Evolutionary conservation across 345 rosid genomes (phyloP).

Genomic region (Leavenworthia alabamica): DNA sequence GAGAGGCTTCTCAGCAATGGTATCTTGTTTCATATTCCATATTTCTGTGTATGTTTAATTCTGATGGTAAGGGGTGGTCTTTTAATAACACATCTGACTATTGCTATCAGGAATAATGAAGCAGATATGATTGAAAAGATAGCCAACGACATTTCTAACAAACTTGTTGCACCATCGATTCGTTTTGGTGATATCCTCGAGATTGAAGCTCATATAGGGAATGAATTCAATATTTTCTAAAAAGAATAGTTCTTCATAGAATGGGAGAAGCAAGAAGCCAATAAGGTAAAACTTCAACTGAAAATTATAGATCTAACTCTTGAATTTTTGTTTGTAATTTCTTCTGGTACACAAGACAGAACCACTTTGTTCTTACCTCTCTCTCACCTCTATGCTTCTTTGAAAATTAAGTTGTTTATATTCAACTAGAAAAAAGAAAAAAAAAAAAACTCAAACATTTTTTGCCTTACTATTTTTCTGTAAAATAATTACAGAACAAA

Average conservation of each 20-base stretch:
- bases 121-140: neutral
- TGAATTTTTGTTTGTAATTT: neutral
- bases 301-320: too few species aligned
- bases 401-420: too few species aligned
- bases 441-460: too few species aligned
- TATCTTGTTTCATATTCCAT: neutral
- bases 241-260: neutral
- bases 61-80: neutral
- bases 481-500: too few species aligned
- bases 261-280: too few species aligned
- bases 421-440: too few species aligned
- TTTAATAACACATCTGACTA: neutral
- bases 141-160: neutral
- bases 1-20: neutral
- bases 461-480: too few species aligned
- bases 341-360: neutral
- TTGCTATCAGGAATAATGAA: neutral
- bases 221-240: neutral
- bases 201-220: constrained; percentile 5
- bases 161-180: neutral
- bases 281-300: too few species aligned
- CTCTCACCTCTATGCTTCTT: neutral
- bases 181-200: constrained; percentile 11
- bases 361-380: neutral
- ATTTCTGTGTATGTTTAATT: too few species aligned